Evolutionary conservation across 1,139 yeast genomes (phyloP), one percentile per base, ranked within the genome.

Genomic region (Meyerozyma athensensis): DNA sequence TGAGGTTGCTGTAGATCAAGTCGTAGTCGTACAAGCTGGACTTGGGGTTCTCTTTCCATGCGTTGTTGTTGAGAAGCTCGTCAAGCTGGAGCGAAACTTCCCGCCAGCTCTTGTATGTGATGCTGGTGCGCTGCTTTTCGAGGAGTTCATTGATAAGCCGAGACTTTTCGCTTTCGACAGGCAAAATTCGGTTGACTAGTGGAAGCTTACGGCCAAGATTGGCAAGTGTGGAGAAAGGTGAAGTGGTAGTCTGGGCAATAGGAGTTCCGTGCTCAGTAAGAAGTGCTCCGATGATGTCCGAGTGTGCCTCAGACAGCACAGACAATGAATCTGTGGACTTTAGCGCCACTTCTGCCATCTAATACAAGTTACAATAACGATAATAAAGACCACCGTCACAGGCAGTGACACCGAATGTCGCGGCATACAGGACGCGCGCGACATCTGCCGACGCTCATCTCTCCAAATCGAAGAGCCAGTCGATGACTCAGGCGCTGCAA

Each of bases 1-100:
- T 49, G 37, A 87, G 61, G 40, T 79, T 66, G 12, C 59, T 58
- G 43, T 65, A 62, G 1, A 92, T 74, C 33, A 85, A 63, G 41
- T 76, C 68, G 50, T 77, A 79, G 58, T 92, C 96, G 53, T 89
- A 92, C 33, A 83, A 58, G 14, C 73, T 70, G 2, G 89, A 77
- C 42, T 74, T 77, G 4, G 72, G 72, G 36, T 72, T 68, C 10
- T 65, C 54, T 51, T 86, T 87, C 97, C 97, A 92, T 7, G 61
- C 55, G 39, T 82, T 78, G 43, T 79, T 74, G 7, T 80, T 79
- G 38, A 79, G 67, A 10, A 84, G 52, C 35, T 68, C 68, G 54
- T 92, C 98, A 19, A 90, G 63, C 43, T 75, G 58, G 19, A 70
- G 55, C 7, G 94, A 80, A 0, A 79, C 72, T 1, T 70, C 73